Base-by-base conservation (phyloP, 2,329 filamentous ascomycete genomes). In the Diaporthe ilicicola region DNA sequence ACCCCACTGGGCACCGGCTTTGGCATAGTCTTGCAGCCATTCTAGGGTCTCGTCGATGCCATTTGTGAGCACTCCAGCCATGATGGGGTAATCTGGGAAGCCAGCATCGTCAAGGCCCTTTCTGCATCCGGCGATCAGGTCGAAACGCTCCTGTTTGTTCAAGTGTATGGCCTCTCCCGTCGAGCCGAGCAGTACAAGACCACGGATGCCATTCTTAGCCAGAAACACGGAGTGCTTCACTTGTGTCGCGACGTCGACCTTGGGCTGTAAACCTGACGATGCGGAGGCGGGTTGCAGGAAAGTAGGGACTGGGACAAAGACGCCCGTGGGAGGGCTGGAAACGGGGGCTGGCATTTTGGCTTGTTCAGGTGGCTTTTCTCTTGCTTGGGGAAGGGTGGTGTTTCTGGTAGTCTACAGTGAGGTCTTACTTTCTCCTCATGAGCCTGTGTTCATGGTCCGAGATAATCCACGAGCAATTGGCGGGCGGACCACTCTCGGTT, bases 111-210 rank as follows among this genome's bases (percentile, higher is more conserved):
- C 83, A 44, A 92, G 82, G 8, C 84, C 88, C 74, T 85, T 82
- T 67, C 88, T 84, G 65, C 90, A 85, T 66, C 84, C 85, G n/a
- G 81, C 80, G 50, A 92, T 83, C 55, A 91, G 80, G 54, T 84
- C 80, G 70, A 82, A 82, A 42, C 90, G 87, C 74, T 92, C 90
- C n/a, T 81, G 75, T n/a, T 83, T 83, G 24, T 86, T 85, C 61
- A 92, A 82, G 78, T 91, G 89, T 53, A 92, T 86, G 0, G 88
- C 88, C 78, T 92, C 90, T 71, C 90, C 90, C 0, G 90, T 92
- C 48, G 86, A 89, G 29, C 90, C 90, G 62, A 91, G 85, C 50
- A 91, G 82, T 13, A 91, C 88, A 32, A 92, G 82, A 27, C 90
- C 90, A 37, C 83, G 83, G 75, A 92, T 87, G 69, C 90, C 90